Percentiles rank a stretch among this genome's conserved stretches.
Evolutionary conservation across 2,329 filamentous ascomycete genomes (phyloP).

Genomic region (Penicillium sp.): DNA sequence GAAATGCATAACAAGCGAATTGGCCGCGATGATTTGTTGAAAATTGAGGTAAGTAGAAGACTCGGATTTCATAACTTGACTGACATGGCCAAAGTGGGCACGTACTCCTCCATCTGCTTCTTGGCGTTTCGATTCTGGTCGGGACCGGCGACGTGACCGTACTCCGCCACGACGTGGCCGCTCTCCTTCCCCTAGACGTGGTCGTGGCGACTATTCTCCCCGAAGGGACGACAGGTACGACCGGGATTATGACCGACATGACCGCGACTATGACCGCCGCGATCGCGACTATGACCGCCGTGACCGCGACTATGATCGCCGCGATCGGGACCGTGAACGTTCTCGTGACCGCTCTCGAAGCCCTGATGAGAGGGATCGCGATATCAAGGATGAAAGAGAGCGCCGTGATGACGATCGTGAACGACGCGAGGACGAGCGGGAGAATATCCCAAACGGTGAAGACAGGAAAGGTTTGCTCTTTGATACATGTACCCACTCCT

Average conservation of each 20-base stretch:
- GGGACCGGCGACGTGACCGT: conserved; percentile 59
- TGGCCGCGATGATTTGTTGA: conserved; percentile 85
- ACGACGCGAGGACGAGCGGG: too few relatives aligned
- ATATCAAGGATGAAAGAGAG: too few relatives aligned
- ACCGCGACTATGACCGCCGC: conserved; percentile 61
- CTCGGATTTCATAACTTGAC: too few relatives aligned
- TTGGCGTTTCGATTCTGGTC: conserved; percentile 92
- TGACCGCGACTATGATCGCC: conserved; percentile 29
- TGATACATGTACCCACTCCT: conserved; percentile 21
- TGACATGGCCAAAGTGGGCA: too few relatives aligned
- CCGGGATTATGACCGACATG: conserved; percentile 62
- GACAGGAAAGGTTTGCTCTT: conserved; percentile 95
- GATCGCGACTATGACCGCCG: conserved; percentile 39
- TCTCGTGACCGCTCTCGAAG: too few relatives aligned
- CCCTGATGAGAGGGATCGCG: conserved; percentile 59
- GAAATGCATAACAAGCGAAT: conserved; percentile 99
- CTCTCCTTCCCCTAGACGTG: conserved; percentile 50
- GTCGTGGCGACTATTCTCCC: conserved; percentile 67
- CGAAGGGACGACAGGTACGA: conserved; percentile 80
- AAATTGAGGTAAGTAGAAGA: conserved; percentile 76
- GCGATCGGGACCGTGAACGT: conserved; percentile 20
- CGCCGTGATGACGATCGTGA: too few relatives aligned
- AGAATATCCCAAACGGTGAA: conserved; percentile 72
- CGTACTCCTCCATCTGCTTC: conserved; percentile 94
- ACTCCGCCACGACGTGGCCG: conserved; percentile 68